These are phyloP conservation scores for Actinidia arguta DNA, from an alignment of 179 eudicot genomes.

Conservation along the genomic window DNA sequence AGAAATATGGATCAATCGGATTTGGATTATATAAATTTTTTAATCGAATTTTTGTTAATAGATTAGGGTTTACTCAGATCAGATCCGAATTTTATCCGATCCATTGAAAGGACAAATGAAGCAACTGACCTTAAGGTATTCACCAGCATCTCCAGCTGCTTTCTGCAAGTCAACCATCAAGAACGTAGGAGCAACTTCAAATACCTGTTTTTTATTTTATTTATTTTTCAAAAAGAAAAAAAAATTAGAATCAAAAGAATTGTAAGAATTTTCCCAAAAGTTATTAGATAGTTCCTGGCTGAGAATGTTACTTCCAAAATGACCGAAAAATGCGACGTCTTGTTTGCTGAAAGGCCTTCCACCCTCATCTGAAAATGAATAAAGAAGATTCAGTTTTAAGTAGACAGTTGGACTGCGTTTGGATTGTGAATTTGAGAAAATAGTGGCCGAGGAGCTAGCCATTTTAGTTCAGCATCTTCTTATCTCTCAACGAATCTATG, in stretches of 20 bases:
- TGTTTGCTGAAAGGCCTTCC: conserved; percentile 84
- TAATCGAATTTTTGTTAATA: too few species aligned
- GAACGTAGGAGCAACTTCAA: conserved; percentile 83
- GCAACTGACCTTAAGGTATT: conserved; percentile 72
- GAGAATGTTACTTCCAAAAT: conserved; percentile 72
- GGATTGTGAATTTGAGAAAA: too few species aligned
- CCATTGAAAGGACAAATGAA: neutral
- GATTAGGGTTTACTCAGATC: too few species aligned
- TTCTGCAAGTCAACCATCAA: conserved; percentile 90
- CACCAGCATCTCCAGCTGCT: conserved; percentile 80
- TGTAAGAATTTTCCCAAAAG: neutral
- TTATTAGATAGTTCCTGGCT: neutral
- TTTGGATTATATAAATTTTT: too few species aligned
- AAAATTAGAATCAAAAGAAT: neutral
- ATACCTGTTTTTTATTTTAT: conserved; percentile 46
- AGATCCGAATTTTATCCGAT: too few species aligned
- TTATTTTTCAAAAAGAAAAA: neutral
- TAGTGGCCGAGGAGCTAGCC: too few species aligned
- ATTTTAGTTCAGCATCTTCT: too few species aligned
- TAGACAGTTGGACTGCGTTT: neutral
- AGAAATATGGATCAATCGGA: too few species aligned
- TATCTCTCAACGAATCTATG: too few species aligned
- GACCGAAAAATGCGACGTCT: conserved; percentile 75
- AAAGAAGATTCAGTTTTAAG: conserved; percentile 3
- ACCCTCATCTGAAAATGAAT: conserved; percentile 79